Conservation (phyloP, 345 rosid genomes). For the Psidium guajava region DNA sequence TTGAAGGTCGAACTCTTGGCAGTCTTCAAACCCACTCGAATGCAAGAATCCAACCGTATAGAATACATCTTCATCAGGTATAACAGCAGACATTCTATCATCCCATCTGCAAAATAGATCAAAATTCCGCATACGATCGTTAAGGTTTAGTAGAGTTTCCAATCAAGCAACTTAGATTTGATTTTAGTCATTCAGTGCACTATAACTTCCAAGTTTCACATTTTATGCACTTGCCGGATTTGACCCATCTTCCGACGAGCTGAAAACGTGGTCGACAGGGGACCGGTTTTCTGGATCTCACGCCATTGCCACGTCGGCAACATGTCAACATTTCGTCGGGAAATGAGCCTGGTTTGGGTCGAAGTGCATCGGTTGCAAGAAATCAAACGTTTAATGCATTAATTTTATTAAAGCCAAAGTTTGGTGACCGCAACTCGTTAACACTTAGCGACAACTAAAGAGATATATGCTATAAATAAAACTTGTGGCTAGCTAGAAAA, state of each 20-base stretch:
- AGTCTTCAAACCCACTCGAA: constrained; percentile 1
- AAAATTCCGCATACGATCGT: not conserved
- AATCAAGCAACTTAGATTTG: not conserved
- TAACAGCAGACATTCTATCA: constrained; percentile 1
- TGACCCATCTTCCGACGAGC: not conserved
- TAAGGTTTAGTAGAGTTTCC: not conserved
- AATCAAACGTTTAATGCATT: not conserved
- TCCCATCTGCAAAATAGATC: constrained; percentile 4
- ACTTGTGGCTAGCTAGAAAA: not conserved
- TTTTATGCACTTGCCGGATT: not conserved
- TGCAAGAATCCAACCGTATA: constrained; percentile 8
- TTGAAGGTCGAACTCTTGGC: constrained; percentile 1
- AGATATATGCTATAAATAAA: not conserved
- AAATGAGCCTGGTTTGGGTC: not conserved
- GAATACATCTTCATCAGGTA: constrained; percentile 8
- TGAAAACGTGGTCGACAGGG: not conserved
- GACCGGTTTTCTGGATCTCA: not conserved
- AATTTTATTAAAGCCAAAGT: not conserved
- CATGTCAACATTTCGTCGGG: not conserved
- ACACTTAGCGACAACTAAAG: not conserved
- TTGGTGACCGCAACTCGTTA: not conserved
- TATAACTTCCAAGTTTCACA: not conserved
- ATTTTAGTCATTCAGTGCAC: not conserved
- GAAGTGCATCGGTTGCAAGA: not conserved
- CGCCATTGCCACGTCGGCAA: not conserved